These are phyloP conservation scores for Tricholoma terreum DNA, from an alignment of 768 basidiomycete species.

Conservation along the genomic window DNA sequence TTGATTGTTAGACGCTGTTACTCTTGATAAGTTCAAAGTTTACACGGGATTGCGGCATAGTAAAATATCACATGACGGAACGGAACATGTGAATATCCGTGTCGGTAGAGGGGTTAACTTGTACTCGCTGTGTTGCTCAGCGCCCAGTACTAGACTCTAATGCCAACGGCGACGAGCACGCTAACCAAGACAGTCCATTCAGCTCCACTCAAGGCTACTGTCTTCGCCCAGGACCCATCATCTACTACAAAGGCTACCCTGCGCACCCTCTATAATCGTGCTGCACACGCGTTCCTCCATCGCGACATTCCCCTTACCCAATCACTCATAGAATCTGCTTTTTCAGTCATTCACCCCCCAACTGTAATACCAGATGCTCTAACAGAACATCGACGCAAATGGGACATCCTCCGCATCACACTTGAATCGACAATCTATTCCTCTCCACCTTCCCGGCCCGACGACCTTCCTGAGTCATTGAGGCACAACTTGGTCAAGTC, in stretches of 20 bases:
- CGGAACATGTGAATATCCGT: too few relatives aligned
- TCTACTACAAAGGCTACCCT: constrained; percentile 47
- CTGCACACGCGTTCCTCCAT: constrained; percentile 75
- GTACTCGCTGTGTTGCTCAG: too few relatives aligned
- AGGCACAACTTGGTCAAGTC: constrained; percentile 54
- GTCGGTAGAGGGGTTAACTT: too few relatives aligned
- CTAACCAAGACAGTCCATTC: constrained; percentile 27
- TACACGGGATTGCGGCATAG: too few relatives aligned
- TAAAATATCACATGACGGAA: too few relatives aligned
- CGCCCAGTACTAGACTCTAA: constrained; percentile 22
- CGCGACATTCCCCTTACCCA: constrained; percentile 67
- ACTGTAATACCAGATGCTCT: constrained; percentile 35
- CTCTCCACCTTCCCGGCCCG: constrained; percentile 45
- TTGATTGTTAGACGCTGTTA: too few relatives aligned
- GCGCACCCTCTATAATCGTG: constrained; percentile 71
- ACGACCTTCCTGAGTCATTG: constrained; percentile 48
- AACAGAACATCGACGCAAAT: constrained; percentile 64
- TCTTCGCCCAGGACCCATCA: constrained; percentile 11
- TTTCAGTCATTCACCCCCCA: constrained; percentile 52
- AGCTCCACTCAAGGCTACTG: constrained; percentile 31
- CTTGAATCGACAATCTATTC: constrained; percentile 73
- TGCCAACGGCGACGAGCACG: constrained; percentile 53
- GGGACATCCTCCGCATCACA: constrained; percentile 85
- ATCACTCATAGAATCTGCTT: constrained; percentile 65
- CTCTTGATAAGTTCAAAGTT: too few relatives aligned